A percentile compares a stretch with the other conserved stretches of the same genome.
Conservation (phyloP, 2,329 filamentous ascomycete genomes). For the Trichoderma polysporum region DNA sequence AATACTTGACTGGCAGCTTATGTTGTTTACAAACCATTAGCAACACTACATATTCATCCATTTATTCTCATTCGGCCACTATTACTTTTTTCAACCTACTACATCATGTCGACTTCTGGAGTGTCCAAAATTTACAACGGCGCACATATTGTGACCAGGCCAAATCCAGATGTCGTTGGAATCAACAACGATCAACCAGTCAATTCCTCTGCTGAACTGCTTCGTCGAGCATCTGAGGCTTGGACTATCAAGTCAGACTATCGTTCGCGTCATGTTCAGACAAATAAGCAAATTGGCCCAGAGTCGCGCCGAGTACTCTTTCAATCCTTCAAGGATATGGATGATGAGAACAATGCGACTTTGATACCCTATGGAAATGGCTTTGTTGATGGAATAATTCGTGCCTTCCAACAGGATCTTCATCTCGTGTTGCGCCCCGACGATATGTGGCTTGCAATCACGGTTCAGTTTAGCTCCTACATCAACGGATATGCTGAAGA, state of each 20-base stretch:
- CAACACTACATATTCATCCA: too few relatives aligned
- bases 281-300: background rate
- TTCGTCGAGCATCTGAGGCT: background rate
- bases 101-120: too few relatives aligned
- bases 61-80: too few relatives aligned
- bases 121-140: too few relatives aligned
- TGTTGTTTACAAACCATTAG: too few relatives aligned
- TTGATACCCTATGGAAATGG: constrained; percentile 4
- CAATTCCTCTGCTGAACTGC: background rate
- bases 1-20: too few relatives aligned
- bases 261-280: background rate
- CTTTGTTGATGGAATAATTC: background rate
- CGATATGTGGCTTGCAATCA: constrained; percentile 33
- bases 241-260: background rate
- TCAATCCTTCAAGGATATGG: background rate
- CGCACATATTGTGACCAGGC: background rate
- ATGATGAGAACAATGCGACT: background rate
- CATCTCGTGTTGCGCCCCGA: constrained; percentile 25
- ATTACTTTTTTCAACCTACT: too few relatives aligned
- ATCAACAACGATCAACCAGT: background rate
- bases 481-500: constrained; percentile 22
- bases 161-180: background rate
- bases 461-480: constrained; percentile 27
- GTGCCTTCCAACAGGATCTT: constrained; percentile 21
- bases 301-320: background rate